Evolutionary conservation across 164 flowering plant species (phyloP), one percentile per base, ranked within the genome.

Genomic region (Santalum album): DNA sequence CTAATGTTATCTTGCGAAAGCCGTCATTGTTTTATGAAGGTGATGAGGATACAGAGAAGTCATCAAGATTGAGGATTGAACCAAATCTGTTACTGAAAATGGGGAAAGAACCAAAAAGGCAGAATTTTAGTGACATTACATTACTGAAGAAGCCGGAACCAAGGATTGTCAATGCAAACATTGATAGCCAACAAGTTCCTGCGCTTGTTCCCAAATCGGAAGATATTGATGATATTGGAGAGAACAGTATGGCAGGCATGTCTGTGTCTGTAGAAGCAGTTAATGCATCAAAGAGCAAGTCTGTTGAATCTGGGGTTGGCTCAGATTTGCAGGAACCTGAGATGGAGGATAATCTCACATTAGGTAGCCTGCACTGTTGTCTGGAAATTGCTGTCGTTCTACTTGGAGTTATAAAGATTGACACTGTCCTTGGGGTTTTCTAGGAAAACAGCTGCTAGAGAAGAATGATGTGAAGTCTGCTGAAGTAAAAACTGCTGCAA

Each of bases 1-100:
- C 87, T n/a, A 75, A 77, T 68, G 83, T 84, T 55, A 62, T 71
- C 24, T 64, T 87, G 78, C 71, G 96, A 61, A 87, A 75, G 70
- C 96, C 96, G 21, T 43, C 71, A 16, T 36, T 58, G 19, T 62
- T 50, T 64, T 65, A 66, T 29, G 81, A 68, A 34, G 82, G 65
- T 70, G 72, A 70, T 27, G 64, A 59, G 19, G 68, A 63, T 21
- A 49, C 16, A 25, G 58, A 63, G 14, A 66, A 51, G 63, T 60
- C 62, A 6, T 65, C 71, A 6, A 66, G 56, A 58, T 61, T 69
- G 66, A 66, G 57, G 35, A 60, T 78, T 10, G 64, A 61, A 50
- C 71, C 74, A 17, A 75, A 75, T 62, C 70, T 79, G 64, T 62
- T 76, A 1, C 42, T 76, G 64, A 58, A 64, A 54, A 68, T 74